Base-by-base conservation (phyloP, 1,139 yeast species). In the Sugiyamaella grinbergsii region DNA sequence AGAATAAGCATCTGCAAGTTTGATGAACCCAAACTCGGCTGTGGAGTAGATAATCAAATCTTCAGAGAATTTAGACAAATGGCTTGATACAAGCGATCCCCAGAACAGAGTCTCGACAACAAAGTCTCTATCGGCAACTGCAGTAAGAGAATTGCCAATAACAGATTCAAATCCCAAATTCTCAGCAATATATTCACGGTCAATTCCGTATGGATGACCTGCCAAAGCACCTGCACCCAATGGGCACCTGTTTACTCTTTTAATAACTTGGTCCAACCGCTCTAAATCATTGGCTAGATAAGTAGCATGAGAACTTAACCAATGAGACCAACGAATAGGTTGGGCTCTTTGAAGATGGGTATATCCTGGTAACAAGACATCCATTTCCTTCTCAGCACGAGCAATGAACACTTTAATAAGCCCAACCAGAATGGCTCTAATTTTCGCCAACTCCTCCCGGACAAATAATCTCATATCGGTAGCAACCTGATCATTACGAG, bases 311-410 rank as follows among this genome's bases (percentile, higher is more conserved):
- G 90, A 84, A 58, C 94, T 82, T 59, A 93, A 76, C 96, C 97
- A 91, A 69, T 93, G 99, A 1, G 98, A 77, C 99, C 99, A 93
- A 73, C 99, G 82, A 66, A 93, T 93, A 20, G 99, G 99, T 71
- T 93, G 99, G 2, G 98, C 98, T 68, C 96, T 85, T 77, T 93
- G 99, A 69, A 93, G 76, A 72, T 93, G 99, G 13, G 99, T 93
- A 73, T 93, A 93, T 31, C 99, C 99, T 8, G 99, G 99, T 98
- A 93, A 91, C 66, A 93, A 77, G 20, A 85, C 87, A 60, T 85
- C 95, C 54, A 93, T 86, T 72, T 93, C 99, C 44, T 76, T 70
- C 62, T 81, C 83, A 3, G 95, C 97, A 64, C 99, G 82, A 53
- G 76, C 76, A 46, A 82, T 67, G 60, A 93, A 79, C 22, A 84